Evolutionary conservation across 176 grass and related monocot genomes (phyloP), one percentile per base, ranked within the genome.

Genomic region (Bothriochloa decipiens): DNA sequence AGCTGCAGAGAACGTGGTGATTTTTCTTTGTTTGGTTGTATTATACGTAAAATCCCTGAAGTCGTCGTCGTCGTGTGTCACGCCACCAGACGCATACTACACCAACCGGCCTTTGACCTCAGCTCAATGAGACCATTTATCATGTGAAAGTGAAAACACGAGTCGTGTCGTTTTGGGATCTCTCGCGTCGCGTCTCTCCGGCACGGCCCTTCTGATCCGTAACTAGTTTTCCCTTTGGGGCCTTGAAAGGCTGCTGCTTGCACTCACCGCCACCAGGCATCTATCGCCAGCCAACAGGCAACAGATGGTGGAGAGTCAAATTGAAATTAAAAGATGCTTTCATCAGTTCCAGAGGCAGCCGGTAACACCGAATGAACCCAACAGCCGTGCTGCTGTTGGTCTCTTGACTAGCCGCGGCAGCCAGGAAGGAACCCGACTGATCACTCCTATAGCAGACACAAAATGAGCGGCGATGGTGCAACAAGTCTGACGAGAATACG

Each of bases 331-430:
- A 53, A 53, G 28, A 68, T 20, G 80, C 65, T 49, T 50, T 50
- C 71, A 49, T 35, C 4, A 35, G 27, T 5, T 39, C 4, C 12
- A 37, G 28, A 42, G 37, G 36, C 68, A 70, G 33, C 18, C 10
- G 41, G 41, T 20, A 7, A 7, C 37, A 39, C 37, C 3, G 37
- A 4, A 39, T 9, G 1, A 11, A 46, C 11, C 45, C 36, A 17
- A 4, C 29, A 10, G 22, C 6, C 58, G 55, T 79, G 47, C 20
- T 18, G 47, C 35, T 65, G 3, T 18, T 79, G 81, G 62, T 49
- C 87, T 62, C 71, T 85, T 45, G 47, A 61, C 73, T 57, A 20
- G 68, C 45, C 23, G 57, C 81, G 57, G 68, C 61, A 36, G 75
- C 81, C 81, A n/a, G n/a, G n/a, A n/a, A 50, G 0, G 11, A 11